Base-by-base conservation (phyloP, 148 eudicot genomes). In the Nepenthes gracilis region DNA sequence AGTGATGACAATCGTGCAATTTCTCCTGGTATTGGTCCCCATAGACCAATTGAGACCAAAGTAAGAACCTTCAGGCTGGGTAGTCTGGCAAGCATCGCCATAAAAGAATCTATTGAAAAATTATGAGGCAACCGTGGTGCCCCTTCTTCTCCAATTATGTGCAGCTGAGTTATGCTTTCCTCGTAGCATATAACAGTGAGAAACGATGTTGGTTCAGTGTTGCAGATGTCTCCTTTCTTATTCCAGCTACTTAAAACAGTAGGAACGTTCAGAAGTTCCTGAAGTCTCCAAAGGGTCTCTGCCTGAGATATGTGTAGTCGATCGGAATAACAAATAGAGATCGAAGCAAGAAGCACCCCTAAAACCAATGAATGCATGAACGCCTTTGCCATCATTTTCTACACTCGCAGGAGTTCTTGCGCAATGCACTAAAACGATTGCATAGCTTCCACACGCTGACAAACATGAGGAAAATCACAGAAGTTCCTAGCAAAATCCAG, bases 51-150 rank as follows among this genome's bases (percentile, higher is more conserved):
- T 1, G 96, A 88, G 70, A 74, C 92, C 68, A 93, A 69, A 58
- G 73, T 81, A 57, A 93, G 95, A 69, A 93, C 99, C 84, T 86
- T 93, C 61, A 93, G 70, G 66, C 69, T 81, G 5, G 89, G 85
- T 35, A 93, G 64, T 70, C 47, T 68, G 15, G 69, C 79, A 61
- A 93, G 91, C n/a, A 77, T 74, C 6, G 77, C 59, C 15, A 84
- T 63, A 51, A 93, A 80, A 32, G 91, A 74, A 55, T 81, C 78
- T 2, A 72, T 75, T 2, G 95, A 93, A 74, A 84, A 84, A 70
- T 89, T 84, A 5, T 6, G 66, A 35, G 88, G 88, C 59, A 85
- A 69, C 15, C 63, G 75, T 47, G 81, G 81, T 59, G 74, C 40
- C 33, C 63, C 58, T 55, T 59, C 61, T 5, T 74, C 59, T 53